phyloP scores from a whole-genome alignment of 495 filamentous ascomycete species.

The Podospora sp. region DNA sequence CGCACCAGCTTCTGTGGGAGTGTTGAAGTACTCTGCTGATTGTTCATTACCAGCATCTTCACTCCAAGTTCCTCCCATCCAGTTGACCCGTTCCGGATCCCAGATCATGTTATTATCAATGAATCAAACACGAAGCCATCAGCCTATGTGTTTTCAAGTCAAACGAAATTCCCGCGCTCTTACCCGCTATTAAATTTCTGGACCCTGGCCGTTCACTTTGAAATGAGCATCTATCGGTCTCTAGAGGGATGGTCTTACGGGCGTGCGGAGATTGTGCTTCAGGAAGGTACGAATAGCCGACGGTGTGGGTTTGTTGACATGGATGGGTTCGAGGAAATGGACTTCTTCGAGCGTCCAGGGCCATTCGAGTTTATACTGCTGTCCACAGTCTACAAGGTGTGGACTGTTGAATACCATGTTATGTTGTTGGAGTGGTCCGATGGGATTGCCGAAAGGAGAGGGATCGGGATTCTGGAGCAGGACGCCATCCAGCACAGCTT shows the following conservation, averaged over 20 bases:
- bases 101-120: background rate
- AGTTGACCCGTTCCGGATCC: constrained; percentile 5
- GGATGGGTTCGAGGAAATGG: constrained; percentile 2
- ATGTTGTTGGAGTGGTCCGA: constrained; percentile 4
- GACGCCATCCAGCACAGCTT: constrained; percentile 9
- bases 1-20: no score
- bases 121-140: constrained; percentile 3
- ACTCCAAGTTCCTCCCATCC: no score
- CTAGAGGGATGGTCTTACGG: background rate
- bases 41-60: no score
- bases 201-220: background rate
- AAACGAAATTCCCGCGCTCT: constrained; percentile 9
- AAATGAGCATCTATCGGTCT: background rate
- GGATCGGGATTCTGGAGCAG: background rate
- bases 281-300: background rate
- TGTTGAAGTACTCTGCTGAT: no score
- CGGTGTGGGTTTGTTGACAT: background rate
- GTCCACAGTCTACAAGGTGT: background rate
- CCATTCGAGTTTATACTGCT: constrained; percentile 3
- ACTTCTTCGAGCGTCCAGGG: background rate
- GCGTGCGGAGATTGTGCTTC: background rate
- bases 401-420: background rate
- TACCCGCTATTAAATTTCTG: background rate
- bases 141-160: background rate
- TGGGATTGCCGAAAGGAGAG: constrained; percentile 4